Evolutionary conservation across 225 moss, liverwort and hornwort genomes (phyloP), one percentile per base, ranked within the genome.

Genomic region (Bryum argenteum): DNA sequence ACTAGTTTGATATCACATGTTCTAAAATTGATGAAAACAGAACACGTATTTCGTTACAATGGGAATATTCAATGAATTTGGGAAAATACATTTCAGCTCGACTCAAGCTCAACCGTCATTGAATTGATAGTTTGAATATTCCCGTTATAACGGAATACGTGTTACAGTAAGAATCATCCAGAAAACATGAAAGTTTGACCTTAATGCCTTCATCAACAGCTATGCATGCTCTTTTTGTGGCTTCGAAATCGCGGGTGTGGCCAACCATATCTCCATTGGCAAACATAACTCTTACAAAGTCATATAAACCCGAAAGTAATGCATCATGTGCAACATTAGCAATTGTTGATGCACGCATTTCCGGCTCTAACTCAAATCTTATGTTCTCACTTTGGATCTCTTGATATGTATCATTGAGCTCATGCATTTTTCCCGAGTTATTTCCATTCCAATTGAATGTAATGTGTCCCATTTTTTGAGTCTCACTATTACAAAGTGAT

Each of bases 371-470:
- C 33, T 93, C 88, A 81, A 85, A 93, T 59, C 79, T 76, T 24
- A 87, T 66, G 11, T 81, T 91, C 24, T 93, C 91, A 80, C 93
- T 93, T 28, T 80, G 73, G 51, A 93, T 78, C 56, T 93, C 93
- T 24, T 82, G 77, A 77, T 91, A 93, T 11, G 84, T 91, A 44
- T 93, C 91, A 15, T 89, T 76, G 1, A 38, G 1, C 0, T 81
- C 62, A 3, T 89, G 84, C 54, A 80, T 72, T 65, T 91, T 89
- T 43, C 86, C 84, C 0, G 84, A 88, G 28, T 88, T 83, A 22
- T 93, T 93, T 38, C 91, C 91, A 71, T 93, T 93, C 91, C 91
- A 93, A 42, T 89, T 89, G 26, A 93, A 93, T 7, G 93, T 93
- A 0, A 93, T 81, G 66, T 93, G 91, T 8, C 93, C 91, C 23